These are phyloP conservation scores for Scedosporium minutisporum DNA, from an alignment of 2,329 filamentous ascomycete genomes.

Conservation along the genomic window DNA sequence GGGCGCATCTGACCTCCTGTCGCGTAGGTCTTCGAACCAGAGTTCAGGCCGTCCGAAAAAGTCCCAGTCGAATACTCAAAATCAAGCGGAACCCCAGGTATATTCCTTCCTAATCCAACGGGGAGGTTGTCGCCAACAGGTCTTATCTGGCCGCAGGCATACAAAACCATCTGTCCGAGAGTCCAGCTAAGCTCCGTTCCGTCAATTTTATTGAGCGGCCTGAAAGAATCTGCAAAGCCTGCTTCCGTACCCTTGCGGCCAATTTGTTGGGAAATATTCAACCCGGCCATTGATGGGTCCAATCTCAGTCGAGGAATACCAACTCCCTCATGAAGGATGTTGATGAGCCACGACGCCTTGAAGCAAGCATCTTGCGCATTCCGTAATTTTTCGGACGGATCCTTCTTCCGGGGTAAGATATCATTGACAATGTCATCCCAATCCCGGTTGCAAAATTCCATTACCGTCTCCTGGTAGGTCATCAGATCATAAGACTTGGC, in stretches of 20 bases:
- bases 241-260: constrained; percentile 60
- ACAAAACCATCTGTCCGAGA: constrained; percentile 89
- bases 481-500: constrained; percentile 67
- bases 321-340: constrained; percentile 90
- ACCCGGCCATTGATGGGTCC: constrained; percentile 39
- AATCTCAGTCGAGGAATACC: constrained; percentile 79
- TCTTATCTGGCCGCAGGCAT: constrained; percentile 81
- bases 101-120: constrained; percentile 88
- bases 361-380: constrained; percentile 86
- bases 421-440: constrained; percentile 69
- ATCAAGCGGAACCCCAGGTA: constrained; percentile 55
- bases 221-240: constrained; percentile 76
- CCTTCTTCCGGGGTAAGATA: constrained; percentile 57
- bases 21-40: neutral
- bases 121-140: constrained; percentile 51
- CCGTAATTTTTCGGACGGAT: constrained; percentile 66
- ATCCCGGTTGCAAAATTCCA: constrained; percentile 72
- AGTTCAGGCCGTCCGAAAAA: constrained; percentile 8
- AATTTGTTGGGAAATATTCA: constrained; percentile 65
- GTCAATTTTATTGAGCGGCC: constrained; percentile 85
- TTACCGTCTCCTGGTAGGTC: constrained; percentile 77
- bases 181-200: constrained; percentile 95
- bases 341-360: constrained; percentile 97
- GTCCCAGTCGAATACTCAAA: constrained; percentile 68
- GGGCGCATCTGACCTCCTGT: neutral